Conservation (phyloP, 73 alveolate genomes). For the Symbiodinium natans region DNA sequence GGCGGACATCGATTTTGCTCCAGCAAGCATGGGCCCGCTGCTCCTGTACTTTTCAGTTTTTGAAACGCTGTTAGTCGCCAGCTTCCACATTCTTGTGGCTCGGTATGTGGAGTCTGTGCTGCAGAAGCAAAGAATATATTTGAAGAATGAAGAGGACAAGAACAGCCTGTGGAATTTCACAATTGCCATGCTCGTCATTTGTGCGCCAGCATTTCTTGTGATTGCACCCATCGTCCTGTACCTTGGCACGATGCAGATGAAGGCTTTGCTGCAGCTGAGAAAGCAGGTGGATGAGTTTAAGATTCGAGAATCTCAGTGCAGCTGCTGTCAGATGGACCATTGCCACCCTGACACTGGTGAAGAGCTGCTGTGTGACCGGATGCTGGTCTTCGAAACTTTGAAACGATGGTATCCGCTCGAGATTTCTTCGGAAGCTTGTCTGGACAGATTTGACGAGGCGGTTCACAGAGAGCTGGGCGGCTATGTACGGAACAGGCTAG, state of each 20-base stretch:
- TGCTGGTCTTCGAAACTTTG: neutral
- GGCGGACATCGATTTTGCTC: neutral
- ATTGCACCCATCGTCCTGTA: neutral
- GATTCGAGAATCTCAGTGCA: neutral
- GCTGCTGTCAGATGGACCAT: neutral
- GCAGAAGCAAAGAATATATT: no score
- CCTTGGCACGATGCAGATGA: neutral
- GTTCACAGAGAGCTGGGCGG: neutral
- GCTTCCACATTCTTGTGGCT: neutral
- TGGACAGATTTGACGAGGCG: conserved; percentile 3
- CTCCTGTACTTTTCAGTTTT: neutral
- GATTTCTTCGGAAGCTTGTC: neutral
- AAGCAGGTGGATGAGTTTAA: neutral
- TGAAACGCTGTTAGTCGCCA: neutral
- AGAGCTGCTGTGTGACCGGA: neutral
- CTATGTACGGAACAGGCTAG: no score
- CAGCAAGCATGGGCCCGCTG: conserved; percentile 5
- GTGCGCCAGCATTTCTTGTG: neutral
- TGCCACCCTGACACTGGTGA: conserved; percentile 5
- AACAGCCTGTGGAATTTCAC: neutral
- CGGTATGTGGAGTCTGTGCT: conserved; percentile 5
- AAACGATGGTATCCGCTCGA: neutral
- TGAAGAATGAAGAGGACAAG: no score
- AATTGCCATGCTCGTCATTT: neutral
- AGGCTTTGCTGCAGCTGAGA: neutral